phyloP scores from a whole-genome alignment of 75 land plant species.

The Cryptomeria japonica region DNA sequence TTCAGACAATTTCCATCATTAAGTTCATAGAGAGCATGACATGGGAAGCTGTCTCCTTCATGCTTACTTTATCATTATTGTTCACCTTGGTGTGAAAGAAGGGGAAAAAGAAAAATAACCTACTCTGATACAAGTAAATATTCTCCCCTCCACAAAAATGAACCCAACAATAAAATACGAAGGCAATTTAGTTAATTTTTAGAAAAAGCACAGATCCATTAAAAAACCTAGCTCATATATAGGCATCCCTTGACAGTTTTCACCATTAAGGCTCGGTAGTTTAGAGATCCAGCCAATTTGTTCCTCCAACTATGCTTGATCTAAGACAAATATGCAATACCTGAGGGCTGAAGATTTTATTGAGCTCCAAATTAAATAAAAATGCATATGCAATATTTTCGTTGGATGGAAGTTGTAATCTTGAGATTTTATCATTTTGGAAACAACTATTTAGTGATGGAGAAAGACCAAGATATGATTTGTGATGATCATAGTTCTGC shows the following conservation, averaged over 20 bases:
- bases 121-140: neutral
- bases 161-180: neutral
- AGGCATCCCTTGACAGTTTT: neutral
- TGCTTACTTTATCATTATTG: neutral
- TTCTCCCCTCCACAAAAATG: neutral
- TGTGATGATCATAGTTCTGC: neutral
- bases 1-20: neutral
- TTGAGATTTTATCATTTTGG: too few relatives aligned
- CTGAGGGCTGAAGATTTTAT: too few relatives aligned
- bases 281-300: neutral
- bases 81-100: neutral
- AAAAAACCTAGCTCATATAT: neutral
- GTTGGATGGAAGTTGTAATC: neutral
- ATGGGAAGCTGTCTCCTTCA: neutral
- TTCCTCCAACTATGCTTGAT: neutral
- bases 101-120: neutral
- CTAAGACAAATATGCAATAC: neutral
- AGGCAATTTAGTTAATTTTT: neutral
- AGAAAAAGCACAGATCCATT: neutral
- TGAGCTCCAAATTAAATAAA: too few relatives aligned
- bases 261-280: neutral
- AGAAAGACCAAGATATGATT: neutral
- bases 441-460: neutral
- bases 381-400: neutral
- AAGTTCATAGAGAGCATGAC: neutral